phyloP scores from a whole-genome alignment of 345 rosid species.

The Heritiera littoralis region DNA sequence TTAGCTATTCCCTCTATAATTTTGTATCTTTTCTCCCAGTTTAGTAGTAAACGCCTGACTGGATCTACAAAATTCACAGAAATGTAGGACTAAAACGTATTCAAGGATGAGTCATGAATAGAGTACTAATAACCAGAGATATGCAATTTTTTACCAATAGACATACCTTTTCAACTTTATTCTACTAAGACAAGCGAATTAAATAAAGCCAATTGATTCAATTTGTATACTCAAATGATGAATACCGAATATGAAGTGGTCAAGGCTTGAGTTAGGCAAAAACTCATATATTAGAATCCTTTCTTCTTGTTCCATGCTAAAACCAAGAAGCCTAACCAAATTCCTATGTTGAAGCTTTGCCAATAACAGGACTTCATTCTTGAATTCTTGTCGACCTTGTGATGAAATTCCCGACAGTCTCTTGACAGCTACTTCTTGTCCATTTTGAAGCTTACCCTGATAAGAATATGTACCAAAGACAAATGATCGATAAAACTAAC shows the following conservation, averaged over 20 bases:
- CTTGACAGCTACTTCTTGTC: slow-evolving; percentile 17
- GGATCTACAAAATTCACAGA: slow-evolving; percentile 11
- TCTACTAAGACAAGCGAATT: neutral
- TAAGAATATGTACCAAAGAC: neutral
- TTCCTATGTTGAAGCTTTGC: slow-evolving; percentile 24
- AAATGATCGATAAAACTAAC: neutral
- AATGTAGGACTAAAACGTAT: neutral
- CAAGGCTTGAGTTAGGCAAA: slow-evolving; percentile 22
- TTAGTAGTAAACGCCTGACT: slow-evolving; percentile 18
- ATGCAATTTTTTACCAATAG: neutral
- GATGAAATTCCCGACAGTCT: neutral
- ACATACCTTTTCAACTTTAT: neutral
- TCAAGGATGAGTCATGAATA: neutral
- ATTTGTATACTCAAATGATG: neutral
- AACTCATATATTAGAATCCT: slow-evolving; percentile 24
- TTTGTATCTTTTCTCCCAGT: slow-evolving; percentile 41
- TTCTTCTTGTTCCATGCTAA: slow-evolving; percentile 2
- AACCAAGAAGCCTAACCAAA: slow-evolving; percentile 22
- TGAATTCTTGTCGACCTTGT: slow-evolving; percentile 19
- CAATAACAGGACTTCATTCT: slow-evolving; percentile 24
- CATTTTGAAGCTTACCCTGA: slow-evolving; percentile 17
- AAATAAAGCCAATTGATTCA: neutral
- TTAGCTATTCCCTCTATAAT: slow-evolving; percentile 44
- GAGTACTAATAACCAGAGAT: neutral
- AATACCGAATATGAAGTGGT: slow-evolving; percentile 12